Evolutionary conservation across 768 basidiomycete genomes (phyloP).

Genomic region (Auriscalpium vulgare): DNA sequence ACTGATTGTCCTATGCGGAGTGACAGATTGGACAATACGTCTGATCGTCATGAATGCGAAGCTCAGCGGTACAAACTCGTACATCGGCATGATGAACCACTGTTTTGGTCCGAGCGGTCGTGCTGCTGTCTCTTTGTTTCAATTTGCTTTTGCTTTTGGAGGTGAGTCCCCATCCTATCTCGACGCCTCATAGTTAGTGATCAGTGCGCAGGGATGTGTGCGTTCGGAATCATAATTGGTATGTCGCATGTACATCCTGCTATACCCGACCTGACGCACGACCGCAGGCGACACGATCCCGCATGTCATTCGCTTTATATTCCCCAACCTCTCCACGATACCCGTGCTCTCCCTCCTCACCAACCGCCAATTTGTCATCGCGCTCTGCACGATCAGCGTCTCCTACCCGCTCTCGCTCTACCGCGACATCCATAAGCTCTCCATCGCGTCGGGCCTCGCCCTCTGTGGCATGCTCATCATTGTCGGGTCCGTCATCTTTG

Average conservation of each 20-base stretch:
- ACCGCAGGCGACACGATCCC: constrained; percentile 85
- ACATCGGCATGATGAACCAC: constrained; percentile 90
- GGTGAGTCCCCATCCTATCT: constrained; percentile 37
- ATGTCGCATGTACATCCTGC: not conserved
- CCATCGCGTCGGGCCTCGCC: constrained; percentile 86
- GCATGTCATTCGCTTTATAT: constrained; percentile 81
- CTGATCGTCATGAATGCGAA: constrained; percentile 95
- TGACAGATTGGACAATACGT: constrained; percentile 98
- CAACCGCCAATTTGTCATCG: constrained; percentile 85
- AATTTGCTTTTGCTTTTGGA: constrained; percentile 96
- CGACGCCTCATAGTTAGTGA: not conserved
- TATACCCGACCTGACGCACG: not conserved
- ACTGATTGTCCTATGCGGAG: constrained; percentile 65
- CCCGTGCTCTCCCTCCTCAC: constrained; percentile 72
- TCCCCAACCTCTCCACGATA: constrained; percentile 56
- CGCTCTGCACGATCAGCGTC: constrained; percentile 76
- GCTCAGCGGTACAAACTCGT: constrained; percentile 84
- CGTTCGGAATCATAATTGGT: constrained; percentile 93
- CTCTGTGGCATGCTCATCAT: constrained; percentile 92
- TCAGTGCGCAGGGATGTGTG: constrained; percentile 74
- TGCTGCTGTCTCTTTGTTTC: constrained; percentile 92
- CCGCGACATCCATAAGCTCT: constrained; percentile 95
- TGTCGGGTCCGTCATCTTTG: constrained; percentile 74
- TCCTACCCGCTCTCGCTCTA: constrained; percentile 94
- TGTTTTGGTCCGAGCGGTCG: constrained; percentile 91